Conservation (phyloP, 257 asterid species). For the Coffea canephora region DNA sequence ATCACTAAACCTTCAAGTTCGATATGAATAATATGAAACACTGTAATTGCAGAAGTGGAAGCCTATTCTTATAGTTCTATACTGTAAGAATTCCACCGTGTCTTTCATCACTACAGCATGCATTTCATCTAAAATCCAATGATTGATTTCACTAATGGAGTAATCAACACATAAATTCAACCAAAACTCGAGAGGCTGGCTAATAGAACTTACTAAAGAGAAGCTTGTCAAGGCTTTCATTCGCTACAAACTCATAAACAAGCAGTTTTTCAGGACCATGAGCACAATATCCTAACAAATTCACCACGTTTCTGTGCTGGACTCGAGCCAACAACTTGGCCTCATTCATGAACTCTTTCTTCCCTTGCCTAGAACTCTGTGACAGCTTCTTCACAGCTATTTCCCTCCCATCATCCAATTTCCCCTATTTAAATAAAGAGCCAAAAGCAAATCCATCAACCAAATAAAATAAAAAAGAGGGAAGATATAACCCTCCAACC, state of each 20-base stretch:
- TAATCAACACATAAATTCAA: not conserved
- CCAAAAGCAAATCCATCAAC: not conserved
- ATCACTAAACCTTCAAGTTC: not conserved
- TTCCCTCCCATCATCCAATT: slow-evolving; percentile 69
- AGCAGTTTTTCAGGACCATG: slow-evolving; percentile 71
- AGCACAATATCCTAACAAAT: slow-evolving; percentile 78
- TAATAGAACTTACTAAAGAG: slow-evolving; percentile 70
- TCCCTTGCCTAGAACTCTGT: slow-evolving; percentile 73
- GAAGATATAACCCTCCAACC: not conserved
- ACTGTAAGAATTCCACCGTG: not conserved
- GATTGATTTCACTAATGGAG: not conserved
- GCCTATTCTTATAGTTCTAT: not conserved
- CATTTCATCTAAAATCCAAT: not conserved
- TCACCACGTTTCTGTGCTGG: slow-evolving; percentile 92
- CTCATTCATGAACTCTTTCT: slow-evolving; percentile 77
- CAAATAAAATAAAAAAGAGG: not conserved
- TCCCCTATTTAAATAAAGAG: slow-evolving; percentile 50
- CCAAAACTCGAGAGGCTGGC: not conserved
- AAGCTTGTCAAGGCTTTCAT: slow-evolving; percentile 92
- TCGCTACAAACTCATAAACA: slow-evolving; percentile 74
- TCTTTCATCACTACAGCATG: not conserved
- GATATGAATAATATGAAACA: not conserved
- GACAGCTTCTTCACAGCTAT: slow-evolving; percentile 92
- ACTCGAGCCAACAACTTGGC: slow-evolving; percentile 80
- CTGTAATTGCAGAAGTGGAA: not conserved